A percentile compares a stretch with the other conserved stretches of the same genome.
Conservation (phyloP, 441 rosid species). For the Theobroma grandiflorum region DNA sequence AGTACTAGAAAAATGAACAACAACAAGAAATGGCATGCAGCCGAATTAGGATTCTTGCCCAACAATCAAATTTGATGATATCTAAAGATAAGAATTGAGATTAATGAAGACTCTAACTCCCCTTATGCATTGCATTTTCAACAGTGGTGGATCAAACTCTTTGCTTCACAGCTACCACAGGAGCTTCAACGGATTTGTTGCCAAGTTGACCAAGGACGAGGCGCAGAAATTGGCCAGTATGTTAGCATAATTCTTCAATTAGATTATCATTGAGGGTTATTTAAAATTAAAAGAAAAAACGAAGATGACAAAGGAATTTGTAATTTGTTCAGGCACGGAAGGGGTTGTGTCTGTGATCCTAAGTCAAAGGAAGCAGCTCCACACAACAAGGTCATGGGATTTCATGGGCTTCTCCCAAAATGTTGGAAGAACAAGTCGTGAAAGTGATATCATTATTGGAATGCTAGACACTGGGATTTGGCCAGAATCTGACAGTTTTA, state of each 20-base stretch:
- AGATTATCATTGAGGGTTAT: background rate
- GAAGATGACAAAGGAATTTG: background rate
- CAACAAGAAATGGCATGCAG: background rate
- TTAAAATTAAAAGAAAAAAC: background rate
- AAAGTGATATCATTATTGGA: constrained; percentile 51
- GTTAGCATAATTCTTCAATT: background rate
- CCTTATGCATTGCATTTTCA: constrained; percentile 18
- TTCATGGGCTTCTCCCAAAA: constrained; percentile 48
- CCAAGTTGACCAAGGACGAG: constrained; percentile 49
- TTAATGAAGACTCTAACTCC: background rate
- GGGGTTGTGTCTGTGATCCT: constrained; percentile 69
- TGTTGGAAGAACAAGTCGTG: constrained; percentile 35
- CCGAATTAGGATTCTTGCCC: background rate
- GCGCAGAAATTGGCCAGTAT: constrained; percentile 41
- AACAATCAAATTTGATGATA: background rate
- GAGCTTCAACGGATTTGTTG: constrained; percentile 68
- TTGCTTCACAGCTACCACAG: constrained; percentile 50
- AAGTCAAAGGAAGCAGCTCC: constrained; percentile 52
- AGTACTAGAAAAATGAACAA: background rate
- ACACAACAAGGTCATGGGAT: constrained; percentile 77
- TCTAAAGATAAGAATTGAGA: background rate
- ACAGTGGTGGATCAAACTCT: constrained; percentile 41
- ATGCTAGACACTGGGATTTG: constrained; percentile 62
- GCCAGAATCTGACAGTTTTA: constrained; percentile 65
- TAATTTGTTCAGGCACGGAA: constrained; percentile 40